Base-by-base conservation (phyloP, 2,329 filamentous ascomycete genomes). In the Fusarium brevicatenulatum region DNA sequence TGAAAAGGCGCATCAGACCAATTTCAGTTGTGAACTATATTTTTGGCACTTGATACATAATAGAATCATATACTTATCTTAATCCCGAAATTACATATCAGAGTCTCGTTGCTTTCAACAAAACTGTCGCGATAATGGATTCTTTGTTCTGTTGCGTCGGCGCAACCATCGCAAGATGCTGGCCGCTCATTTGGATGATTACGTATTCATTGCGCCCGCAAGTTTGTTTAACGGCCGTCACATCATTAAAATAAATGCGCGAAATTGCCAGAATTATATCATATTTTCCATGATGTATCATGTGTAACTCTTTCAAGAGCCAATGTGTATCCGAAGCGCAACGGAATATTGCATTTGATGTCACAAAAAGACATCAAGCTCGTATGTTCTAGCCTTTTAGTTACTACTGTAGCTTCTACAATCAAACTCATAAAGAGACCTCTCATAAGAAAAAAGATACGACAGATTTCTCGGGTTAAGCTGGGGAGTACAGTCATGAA, bases 1-100 rank as follows among this genome's bases (percentile, higher is more conserved):
- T 40, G 44, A 46, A 57, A 10, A 56, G 39, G 62, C 53, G 55
- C 57, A 53, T 53, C n/a, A 55, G 36, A 52, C 21, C 50, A 55
- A 28, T 12, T 34, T 18, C 49, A 63, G 36, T 23, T 19, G 47
- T 36, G 11, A 36, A 19, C 30, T 23, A 19, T 42, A 47, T 56
- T 37, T 43, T 23, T 23, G 32, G 55, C 53, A 58, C 21, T 36
- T 25, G n/a, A n/a, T 57, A 53, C 11, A 15, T 56, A 55, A 66
- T 52, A 50, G 47, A 68, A 47, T 52, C 43, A 52, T 46, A 46
- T 1, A 57, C 57, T 13, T 43, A 13, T 30, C n/a, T 36, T 36
- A 16, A 49, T 18, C 3, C 23, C 11, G 9, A 36, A 10, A 34
- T 25, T 18, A 5, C 36, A 28, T 18, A 21, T 30, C 16, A 46